A percentile compares a stretch with the other conserved stretches of the same genome.
phyloP scores from a whole-genome alignment of 192 early-diverging fungal species.

The Geranomyces variabilis region DNA sequence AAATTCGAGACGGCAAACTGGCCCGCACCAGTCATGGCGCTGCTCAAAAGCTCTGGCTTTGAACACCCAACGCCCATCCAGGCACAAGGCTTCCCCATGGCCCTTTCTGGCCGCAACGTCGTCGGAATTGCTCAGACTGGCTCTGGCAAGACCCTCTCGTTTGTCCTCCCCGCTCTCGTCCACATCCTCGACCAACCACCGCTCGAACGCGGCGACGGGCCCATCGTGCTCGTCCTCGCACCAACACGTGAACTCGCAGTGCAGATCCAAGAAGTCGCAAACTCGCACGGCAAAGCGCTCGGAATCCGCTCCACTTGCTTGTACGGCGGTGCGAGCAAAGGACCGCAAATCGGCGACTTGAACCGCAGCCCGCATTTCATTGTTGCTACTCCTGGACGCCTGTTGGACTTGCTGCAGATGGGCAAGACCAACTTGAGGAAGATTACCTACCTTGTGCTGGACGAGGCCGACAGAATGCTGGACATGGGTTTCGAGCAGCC shows the following conservation, averaged over 20 bases:
- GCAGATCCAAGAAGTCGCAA: conserved; percentile 64
- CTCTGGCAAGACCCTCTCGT: conserved; percentile 84
- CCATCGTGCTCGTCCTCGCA: conserved; percentile 71
- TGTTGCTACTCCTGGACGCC: conserved; percentile 93
- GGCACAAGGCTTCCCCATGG: conserved; percentile 91
- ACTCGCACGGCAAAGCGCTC: conserved; percentile 64
- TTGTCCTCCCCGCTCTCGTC: conserved; percentile 82
- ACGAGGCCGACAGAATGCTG: conserved; percentile 97
- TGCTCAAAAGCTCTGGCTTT: conserved; percentile 62
- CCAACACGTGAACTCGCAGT: conserved; percentile 78
- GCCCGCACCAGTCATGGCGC: conserved; percentile 61
- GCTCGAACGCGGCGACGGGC: conserved; percentile 51
- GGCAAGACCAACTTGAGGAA: conserved; percentile 78
- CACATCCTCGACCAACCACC: conserved; percentile 62
- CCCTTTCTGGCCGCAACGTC: conserved; percentile 80
- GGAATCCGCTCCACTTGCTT: conserved; percentile 78
- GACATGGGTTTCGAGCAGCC: conserved; percentile 94
- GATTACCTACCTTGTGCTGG: conserved; percentile 93
- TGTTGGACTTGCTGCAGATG: conserved; percentile 88
- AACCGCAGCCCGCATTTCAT: conserved; percentile 65
- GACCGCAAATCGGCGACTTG: conserved; percentile 66
- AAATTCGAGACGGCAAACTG: conserved; percentile 76
- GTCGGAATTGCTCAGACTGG: conserved; percentile 96
- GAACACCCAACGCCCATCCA: conserved; percentile 91
- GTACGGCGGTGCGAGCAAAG: conserved; percentile 81